Conservation (phyloP, 2,329 filamentous ascomycete species). For the Aureobasidium sp. region DNA sequence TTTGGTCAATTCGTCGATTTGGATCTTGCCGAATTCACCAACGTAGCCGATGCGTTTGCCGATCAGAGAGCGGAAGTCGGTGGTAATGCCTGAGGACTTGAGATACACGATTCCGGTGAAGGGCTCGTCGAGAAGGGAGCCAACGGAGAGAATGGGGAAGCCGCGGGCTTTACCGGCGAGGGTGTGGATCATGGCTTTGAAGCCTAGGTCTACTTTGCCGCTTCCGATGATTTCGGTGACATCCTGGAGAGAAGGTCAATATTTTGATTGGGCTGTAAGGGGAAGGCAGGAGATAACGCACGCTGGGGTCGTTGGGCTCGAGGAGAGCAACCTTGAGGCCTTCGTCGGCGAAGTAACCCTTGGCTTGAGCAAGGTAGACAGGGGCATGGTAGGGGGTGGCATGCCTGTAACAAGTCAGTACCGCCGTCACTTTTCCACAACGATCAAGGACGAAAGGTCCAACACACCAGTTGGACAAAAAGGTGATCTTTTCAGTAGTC, state of each 20-base stretch:
- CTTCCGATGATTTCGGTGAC: conserved; percentile 74
- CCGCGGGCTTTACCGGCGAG: conserved; percentile 67
- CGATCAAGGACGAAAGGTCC: conserved; percentile 1
- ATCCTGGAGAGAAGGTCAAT: conserved; percentile 42
- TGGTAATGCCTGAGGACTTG: conserved; percentile 63
- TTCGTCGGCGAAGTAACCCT: conserved; percentile 66
- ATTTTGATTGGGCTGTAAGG: background rate
- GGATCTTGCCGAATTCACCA: conserved; percentile 74
- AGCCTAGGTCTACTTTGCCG: conserved; percentile 67
- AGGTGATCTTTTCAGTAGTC: conserved; percentile 79
- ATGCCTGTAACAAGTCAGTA: conserved; percentile 48
- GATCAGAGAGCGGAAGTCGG: conserved; percentile 65
- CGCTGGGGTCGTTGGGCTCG: conserved; percentile 69
- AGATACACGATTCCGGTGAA: conserved; percentile 74
- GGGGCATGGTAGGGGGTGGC: conserved; percentile 75
- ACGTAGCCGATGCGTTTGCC: conserved; percentile 73
- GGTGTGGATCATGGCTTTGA: conserved; percentile 80
- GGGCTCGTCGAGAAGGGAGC: conserved; percentile 68
- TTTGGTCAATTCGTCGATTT: conserved; percentile 71
- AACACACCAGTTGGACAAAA: conserved; percentile 71
- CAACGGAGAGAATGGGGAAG: conserved; percentile 65
- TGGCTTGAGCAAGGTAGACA: conserved; percentile 66
- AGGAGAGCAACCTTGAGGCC: conserved; percentile 69
- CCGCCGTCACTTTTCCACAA: background rate
- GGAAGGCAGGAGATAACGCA: conserved; percentile 27